Evolutionary conservation across 495 filamentous ascomycete genomes (phyloP), one percentile per base, ranked within the genome.

Genomic region (Penicillium daleae): DNA sequence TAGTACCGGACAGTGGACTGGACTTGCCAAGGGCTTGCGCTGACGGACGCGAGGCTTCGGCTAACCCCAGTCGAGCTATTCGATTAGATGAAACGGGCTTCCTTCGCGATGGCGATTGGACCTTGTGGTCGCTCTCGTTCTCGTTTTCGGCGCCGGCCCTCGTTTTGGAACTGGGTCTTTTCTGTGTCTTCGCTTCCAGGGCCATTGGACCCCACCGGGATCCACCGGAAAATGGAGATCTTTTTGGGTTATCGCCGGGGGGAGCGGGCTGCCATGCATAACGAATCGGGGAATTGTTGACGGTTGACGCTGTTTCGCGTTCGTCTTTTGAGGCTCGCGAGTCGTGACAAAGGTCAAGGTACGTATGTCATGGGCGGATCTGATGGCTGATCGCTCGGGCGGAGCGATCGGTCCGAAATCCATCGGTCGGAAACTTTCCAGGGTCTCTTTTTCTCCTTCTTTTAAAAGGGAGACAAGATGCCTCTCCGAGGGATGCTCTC

Each of bases 71-170:
- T 49, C 39, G 35, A 50, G 46, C 24, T 13, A 33, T 22, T 48
- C 9, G 5, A 17, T 4, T 53, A 17, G 56, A 58, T 63, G 37
- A 61, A 63, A 56, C 24, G 15, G 57, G 6, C 31, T 19, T 56
- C 10, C 5, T 40, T 24, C 12, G 33, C 26, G 0, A 33, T 15
- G 51, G 8, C 61, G 37, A 76, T 76, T 77, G 76, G 71, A 65
- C 52, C 59, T 74, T 42, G 72, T 63, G 62, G 31, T 67, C 66
- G 69, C 62, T 67, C 35, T 70, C 69, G 66, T 65, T 72, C 56
- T 73, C 68, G 71, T 64, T 67, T 40, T 66, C 67, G 62, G n/a
- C 27, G 24, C 37, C 19, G 40, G 42, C 37, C 54, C 19, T 66
- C 63, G 63, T 53, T 62, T n/a, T n/a, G n/a, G n/a, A n/a, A n/a